A percentile compares a stretch with the other conserved stretches of the same genome.
Conservation (phyloP, 164 flowering plant genomes). For the Vitis amurensis region DNA sequence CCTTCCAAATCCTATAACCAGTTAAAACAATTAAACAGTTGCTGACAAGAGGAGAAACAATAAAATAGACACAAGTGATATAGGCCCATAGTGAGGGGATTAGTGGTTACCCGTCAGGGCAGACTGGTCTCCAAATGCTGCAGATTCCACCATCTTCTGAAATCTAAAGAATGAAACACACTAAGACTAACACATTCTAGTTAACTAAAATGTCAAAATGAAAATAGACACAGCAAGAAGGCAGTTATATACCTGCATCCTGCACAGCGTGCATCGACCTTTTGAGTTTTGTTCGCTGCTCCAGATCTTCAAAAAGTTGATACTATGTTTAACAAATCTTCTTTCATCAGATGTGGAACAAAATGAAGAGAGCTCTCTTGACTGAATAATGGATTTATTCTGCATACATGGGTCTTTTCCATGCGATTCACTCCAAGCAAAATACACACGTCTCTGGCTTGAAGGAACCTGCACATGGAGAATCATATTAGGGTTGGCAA, state of each 20-base stretch:
- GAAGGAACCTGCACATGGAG: conserved; percentile 68
- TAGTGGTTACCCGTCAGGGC: conserved; percentile 80
- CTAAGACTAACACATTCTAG: not conserved
- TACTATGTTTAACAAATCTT: conserved; percentile 57
- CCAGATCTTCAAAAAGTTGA: conserved; percentile 87
- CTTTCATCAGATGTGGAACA: conserved; percentile 42
- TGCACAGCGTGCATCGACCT: conserved; percentile 68
- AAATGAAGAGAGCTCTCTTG: conserved; percentile 49
- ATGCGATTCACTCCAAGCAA: conserved; percentile 64
- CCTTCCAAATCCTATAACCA: not conserved
- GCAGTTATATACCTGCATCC: conserved; percentile 59
- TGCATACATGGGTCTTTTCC: conserved; percentile 35
- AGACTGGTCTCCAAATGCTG: conserved; percentile 92
- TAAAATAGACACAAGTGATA: not conserved
- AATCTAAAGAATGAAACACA: conserved; percentile 35
- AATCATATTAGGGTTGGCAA: conserved; percentile 5
- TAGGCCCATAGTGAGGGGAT: conserved; percentile 4
- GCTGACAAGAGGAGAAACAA: not conserved
- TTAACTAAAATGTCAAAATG: not conserved
- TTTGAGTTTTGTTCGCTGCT: conserved; percentile 77
- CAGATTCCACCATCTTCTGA: conserved; percentile 51
- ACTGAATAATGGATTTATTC: conserved; percentile 48
- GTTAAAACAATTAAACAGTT: not conserved
- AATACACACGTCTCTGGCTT: conserved; percentile 68
- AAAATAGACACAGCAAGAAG: not conserved